Percentiles rank a stretch among this genome's conserved stretches.
Evolutionary conservation across 202 grass and related monocot genomes (phyloP).

Genomic region (Hordeum pubiflorum): DNA sequence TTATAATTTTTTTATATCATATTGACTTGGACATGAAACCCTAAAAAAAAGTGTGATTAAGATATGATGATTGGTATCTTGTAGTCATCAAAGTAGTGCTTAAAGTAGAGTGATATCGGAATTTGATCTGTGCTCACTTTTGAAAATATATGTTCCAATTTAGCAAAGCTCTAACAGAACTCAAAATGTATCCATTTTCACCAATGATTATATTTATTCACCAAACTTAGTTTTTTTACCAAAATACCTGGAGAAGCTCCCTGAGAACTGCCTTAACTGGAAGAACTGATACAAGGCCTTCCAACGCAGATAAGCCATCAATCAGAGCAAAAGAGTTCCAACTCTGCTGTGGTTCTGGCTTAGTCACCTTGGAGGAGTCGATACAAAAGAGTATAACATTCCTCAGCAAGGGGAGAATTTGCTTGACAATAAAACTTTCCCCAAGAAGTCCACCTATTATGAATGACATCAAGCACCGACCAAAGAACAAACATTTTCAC

Average conservation of each 20-base stretch:
- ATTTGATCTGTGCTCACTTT: neutral
- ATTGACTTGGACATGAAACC: neutral
- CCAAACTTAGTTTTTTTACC: neutral
- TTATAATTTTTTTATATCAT: neutral
- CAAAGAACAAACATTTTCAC: constrained; percentile 9
- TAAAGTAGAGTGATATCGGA: constrained; percentile 8
- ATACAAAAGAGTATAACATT: constrained; percentile 61
- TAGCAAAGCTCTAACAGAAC: neutral
- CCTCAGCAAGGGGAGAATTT: constrained; percentile 77
- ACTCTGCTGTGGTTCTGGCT: constrained; percentile 67
- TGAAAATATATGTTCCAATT: neutral
- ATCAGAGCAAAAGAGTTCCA: constrained; percentile 67
- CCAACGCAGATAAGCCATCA: constrained; percentile 71
- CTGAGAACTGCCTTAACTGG: constrained; percentile 50
- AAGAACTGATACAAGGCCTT: constrained; percentile 64
- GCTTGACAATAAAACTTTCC: constrained; percentile 66
- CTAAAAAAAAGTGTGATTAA: neutral
- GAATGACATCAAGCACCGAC: constrained; percentile 4
- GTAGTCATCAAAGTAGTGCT: neutral
- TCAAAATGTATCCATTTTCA: constrained; percentile 15
- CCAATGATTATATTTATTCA: neutral
- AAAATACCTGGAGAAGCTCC: constrained; percentile 80
- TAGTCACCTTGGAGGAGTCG: constrained; percentile 53
- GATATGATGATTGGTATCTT: neutral
- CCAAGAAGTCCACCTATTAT: constrained; percentile 75